Evolutionary conservation across 129 eudicot genomes (phyloP).

Genomic region (Artemisia tridentata): DNA sequence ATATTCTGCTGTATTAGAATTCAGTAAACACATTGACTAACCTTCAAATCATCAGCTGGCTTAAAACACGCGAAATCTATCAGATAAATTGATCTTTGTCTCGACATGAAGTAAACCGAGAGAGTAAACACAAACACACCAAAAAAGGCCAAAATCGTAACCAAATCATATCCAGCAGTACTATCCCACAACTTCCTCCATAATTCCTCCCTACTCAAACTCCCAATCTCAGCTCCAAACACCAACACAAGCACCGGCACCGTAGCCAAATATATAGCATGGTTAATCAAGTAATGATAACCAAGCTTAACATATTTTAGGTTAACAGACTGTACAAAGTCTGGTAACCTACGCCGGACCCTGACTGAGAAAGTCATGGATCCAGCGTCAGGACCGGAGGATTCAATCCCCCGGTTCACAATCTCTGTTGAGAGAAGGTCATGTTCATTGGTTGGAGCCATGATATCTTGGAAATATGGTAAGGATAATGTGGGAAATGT

Average conservation of each 20-base stretch:
- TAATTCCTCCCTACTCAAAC: constrained; percentile 65
- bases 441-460: constrained; percentile 58
- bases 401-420: constrained; percentile 68
- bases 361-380: constrained; percentile 79
- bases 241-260: constrained; percentile 65
- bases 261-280: constrained; percentile 75
- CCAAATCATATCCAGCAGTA: constrained; percentile 67
- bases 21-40: constrained; percentile 8
- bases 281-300: constrained; percentile 84
- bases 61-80: constrained; percentile 93
- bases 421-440: constrained; percentile 86
- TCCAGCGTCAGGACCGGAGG: constrained; percentile 80
- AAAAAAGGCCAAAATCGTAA: constrained; percentile 64
- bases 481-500: constrained; percentile 9
- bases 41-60: constrained; percentile 88
- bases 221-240: constrained; percentile 80
- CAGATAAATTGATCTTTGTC: constrained; percentile 71
- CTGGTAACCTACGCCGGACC: constrained; percentile 77
- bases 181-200: constrained; percentile 75
- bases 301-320: constrained; percentile 85
- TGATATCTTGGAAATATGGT: neutral
- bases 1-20: neutral
- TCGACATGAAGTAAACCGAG: constrained; percentile 77
- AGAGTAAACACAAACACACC: constrained; percentile 67
- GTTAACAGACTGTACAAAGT: constrained; percentile 80